Percentiles rank a stretch among this genome's conserved stretches.
phyloP scores from a whole-genome alignment of 345 rosid species.

The Cardamine chenopodiifolia region DNA sequence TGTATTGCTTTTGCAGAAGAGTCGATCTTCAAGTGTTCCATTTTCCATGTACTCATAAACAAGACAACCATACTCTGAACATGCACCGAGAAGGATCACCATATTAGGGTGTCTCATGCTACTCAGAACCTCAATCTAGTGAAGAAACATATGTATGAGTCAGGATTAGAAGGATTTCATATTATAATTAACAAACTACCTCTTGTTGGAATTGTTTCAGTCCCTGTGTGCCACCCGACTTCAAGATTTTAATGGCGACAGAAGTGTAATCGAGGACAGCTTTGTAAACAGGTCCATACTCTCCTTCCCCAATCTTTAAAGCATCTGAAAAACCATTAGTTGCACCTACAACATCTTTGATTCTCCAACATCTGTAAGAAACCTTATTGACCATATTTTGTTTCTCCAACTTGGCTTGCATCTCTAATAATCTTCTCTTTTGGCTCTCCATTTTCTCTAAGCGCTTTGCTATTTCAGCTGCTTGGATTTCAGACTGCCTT shows the following conservation, averaged over 20 bases:
- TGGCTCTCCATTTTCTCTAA: conserved; percentile 51
- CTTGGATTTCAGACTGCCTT: conserved; percentile 49
- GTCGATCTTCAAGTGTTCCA: conserved; percentile 86
- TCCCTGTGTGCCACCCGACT: conserved; percentile 72
- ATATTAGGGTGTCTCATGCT: conserved; percentile 80
- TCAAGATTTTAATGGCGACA: conserved; percentile 75
- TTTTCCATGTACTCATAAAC: conserved; percentile 86
- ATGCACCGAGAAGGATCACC: no score
- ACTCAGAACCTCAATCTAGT: conserved; percentile 76
- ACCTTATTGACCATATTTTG: conserved; percentile 35
- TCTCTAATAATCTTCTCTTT: conserved; percentile 51
- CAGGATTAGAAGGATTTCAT: neutral
- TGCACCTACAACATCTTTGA: conserved; percentile 65
- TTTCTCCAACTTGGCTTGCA: conserved; percentile 46
- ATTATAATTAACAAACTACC: conserved; percentile 45
- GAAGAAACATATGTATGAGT: conserved; percentile 32
- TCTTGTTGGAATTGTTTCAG: conserved; percentile 73
- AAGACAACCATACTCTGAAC: conserved; percentile 82
- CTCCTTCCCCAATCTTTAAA: conserved; percentile 86
- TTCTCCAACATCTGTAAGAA: conserved; percentile 54
- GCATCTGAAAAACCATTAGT: conserved; percentile 56
- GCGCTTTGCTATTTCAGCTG: conserved; percentile 42
- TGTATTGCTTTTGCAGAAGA: conserved; percentile 60
- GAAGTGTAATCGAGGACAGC: conserved; percentile 54
- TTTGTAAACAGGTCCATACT: conserved; percentile 77